These are phyloP conservation scores for Entomortierella lignicola DNA, from an alignment of 192 early-diverging fungal species.

Conservation along the genomic window DNA sequence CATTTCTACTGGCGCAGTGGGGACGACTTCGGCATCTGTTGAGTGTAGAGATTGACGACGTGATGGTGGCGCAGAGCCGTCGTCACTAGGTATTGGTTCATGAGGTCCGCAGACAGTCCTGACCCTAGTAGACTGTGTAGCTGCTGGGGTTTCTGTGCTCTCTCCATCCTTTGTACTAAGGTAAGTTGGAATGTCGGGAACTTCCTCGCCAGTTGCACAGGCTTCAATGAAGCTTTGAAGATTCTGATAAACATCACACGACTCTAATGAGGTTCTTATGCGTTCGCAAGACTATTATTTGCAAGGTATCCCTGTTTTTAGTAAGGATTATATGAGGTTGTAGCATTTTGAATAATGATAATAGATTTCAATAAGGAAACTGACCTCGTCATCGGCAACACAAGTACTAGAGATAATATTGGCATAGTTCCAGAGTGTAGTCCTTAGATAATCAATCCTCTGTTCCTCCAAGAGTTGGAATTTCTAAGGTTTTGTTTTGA, in stretches of 20 bases:
- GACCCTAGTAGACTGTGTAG: conserved; percentile 27
- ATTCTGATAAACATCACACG: conserved; percentile 70
- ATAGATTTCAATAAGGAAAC: no score
- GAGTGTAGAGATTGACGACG: conserved; percentile 23
- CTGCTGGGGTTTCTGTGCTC: background rate
- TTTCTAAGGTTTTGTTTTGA: conserved; percentile 4
- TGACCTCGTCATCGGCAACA: conserved; percentile 77
- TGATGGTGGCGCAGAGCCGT: conserved; percentile 5
- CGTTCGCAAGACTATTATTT: conserved; percentile 73
- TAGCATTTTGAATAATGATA: no score
- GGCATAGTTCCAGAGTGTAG: conserved; percentile 74
- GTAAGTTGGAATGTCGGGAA: conserved; percentile 51
- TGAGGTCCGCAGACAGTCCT: conserved; percentile 37
- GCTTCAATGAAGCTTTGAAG: conserved; percentile 71
- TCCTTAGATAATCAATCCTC: conserved; percentile 75
- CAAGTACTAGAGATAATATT: conserved; percentile 79
- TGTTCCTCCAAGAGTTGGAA: conserved; percentile 80
- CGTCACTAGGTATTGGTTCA: conserved; percentile 16
- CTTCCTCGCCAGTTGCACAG: conserved; percentile 71
- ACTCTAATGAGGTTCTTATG: conserved; percentile 73
- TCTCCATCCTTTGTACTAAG: conserved; percentile 3
- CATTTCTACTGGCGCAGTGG: conserved; percentile 17
- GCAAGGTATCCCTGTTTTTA: no score
- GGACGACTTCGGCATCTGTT: background rate
- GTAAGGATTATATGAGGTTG: no score